Evolutionary conservation across 441 rosid genomes (phyloP), one percentile per base, ranked within the genome.

Genomic region (Pelargonium myrrhifolium): DNA sequence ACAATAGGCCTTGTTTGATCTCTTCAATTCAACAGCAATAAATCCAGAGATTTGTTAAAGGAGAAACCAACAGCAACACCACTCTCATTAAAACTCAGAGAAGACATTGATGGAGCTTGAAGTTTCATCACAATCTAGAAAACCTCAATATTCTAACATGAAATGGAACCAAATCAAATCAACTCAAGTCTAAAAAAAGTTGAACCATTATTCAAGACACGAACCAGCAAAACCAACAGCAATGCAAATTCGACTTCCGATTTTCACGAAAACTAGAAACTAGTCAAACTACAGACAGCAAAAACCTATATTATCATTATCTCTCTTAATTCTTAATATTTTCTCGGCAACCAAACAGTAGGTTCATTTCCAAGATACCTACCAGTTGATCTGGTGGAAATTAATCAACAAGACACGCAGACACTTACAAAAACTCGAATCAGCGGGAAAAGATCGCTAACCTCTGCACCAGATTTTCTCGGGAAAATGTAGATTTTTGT

Each of bases 301-400:
- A 55, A 21, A 56, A 10, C 62, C 62, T 26, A 20, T 9, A 21
- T 9, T 56, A 21, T 56, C 62, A 56, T 56, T 56, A 21, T 21
- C 28, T 56, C n/a, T n/a, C n/a, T n/a, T n/a, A n/a, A n/a, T 56
- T 56, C 22, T 22, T 11, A 9, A 22, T 8, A 18, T 21, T 21
- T 56, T 8, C 62, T 11, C 11, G 31, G 62, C 14, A 56, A 56
- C 62, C 62, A 56, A 56, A 22, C 62, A 56, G 62, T 21, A 31
- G 62, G 6, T 56, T 56, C 31, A 22, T 10, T 42, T 42, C 47
- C 39, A 8, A 35, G 39, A 35, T 35, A 35, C 39, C 39, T 35
- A 35, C 39, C 39, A 35, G 39, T 9, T 35, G 39, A 35, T 35
- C 39, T 35, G 39, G 39, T 0, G 39, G 39, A 6, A 35, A 35